Evolutionary conservation across 2,329 filamentous ascomycete genomes (phyloP), one percentile per base, ranked within the genome.

Genomic region (Colletotrichum zoysiae): DNA sequence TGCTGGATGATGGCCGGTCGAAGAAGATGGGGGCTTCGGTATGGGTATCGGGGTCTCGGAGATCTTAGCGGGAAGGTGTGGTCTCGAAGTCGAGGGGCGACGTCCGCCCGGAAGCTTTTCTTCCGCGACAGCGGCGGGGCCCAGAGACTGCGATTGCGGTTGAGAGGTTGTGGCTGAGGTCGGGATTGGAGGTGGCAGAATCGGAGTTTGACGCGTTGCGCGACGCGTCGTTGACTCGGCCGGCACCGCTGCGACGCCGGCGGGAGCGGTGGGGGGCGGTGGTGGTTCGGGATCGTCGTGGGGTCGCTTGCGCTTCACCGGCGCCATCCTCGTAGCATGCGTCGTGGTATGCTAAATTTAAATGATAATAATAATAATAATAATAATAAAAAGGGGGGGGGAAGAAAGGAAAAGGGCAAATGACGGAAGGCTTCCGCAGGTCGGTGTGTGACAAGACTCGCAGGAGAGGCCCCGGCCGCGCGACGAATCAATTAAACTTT

Each of bases 171-270:
- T 40, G 50, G 69, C 53, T 73, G 58, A 44, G 77, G 75, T 69
- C 74, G 76, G 78, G 59, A 79, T 77, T 44, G 79, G 76, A 55
- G 78, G 80, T 62, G 81, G 80, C 71, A 80, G 74, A 56, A 78
- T 78, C 63, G 81, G 80, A 12, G 78, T 82, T 71, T 82, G 81
- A 79, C 81, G 81, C 81, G 81, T 82, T 73, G 80, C 78, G 72
- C 81, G 79, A 76, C 81, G 81, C 79, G 80, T 78, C 79, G 80
- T 78, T 48, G 73, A 63, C 58, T 75, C 70, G 67, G 77, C 67
- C 67, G 75, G 73, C 40, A 74, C 30, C 57, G 74, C 73, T 65
- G 70, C 62, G 67, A 12, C 8, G 1, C 68, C 64, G 40, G 66
- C 30, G 66, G 66, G 66, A 60, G 58, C 65, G 63, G 64, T 51